phyloP scores from a whole-genome alignment of 78 protist species.

The Dictyostelium discoideum region DNA sequence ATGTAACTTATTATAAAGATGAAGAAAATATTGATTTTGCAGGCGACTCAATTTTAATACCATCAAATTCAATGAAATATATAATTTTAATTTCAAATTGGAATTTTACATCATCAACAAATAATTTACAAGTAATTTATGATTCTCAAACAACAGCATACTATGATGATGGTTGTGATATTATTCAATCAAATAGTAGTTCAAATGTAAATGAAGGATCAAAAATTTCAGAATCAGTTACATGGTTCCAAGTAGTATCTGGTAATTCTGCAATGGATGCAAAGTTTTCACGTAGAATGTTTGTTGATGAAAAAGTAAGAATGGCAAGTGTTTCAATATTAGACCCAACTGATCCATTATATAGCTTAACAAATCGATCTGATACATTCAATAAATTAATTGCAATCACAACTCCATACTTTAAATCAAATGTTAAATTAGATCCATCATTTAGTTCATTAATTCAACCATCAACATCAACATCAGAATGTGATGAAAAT shows the following conservation, averaged over 20 bases:
- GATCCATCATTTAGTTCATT: conserved; percentile 40
- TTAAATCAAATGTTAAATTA: neutral
- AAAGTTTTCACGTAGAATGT: conserved; percentile 31
- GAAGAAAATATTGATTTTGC: neutral
- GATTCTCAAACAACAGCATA: conserved; percentile 9
- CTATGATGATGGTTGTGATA: neutral
- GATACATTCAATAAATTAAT: neutral
- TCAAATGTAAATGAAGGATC: neutral
- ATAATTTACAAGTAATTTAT: conserved; percentile 29
- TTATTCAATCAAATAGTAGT: neutral
- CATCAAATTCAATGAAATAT: conserved; percentile 35
- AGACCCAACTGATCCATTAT: conserved; percentile 9
- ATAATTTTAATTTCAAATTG: neutral
- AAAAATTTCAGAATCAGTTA: neutral
- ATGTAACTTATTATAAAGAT: neutral
- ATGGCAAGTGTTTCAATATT: neutral
- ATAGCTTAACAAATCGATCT: neutral
- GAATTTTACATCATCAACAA: neutral
- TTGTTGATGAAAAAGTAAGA: conserved; percentile 26
- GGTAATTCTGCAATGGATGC: conserved; percentile 31
- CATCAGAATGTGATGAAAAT: neutral
- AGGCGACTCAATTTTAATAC: neutral
- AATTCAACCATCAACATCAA: neutral
- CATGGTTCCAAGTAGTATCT: conserved; percentile 32
- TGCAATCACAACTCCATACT: conserved; percentile 9